A percentile compares a stretch with the other conserved stretches of the same genome.
These are phyloP conservation scores for Theobroma grandiflorum DNA, from an alignment of 441 rosid genomes.

Conservation along the genomic window DNA sequence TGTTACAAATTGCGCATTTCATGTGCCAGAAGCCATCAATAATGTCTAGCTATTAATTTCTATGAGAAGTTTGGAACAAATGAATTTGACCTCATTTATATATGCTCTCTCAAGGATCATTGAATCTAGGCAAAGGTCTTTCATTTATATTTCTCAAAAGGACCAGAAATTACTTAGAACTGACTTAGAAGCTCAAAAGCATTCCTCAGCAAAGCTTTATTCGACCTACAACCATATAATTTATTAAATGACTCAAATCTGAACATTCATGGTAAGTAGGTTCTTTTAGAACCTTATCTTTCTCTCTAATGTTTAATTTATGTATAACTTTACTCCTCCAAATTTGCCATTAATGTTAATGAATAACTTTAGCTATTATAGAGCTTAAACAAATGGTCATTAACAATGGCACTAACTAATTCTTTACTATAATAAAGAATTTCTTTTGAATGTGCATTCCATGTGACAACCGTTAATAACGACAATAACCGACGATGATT, in stretches of 20 bases:
- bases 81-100: too few species aligned
- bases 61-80: too few species aligned
- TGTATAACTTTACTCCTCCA: not conserved
- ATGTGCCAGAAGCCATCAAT: not conserved
- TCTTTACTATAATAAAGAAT: not conserved
- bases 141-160: too few species aligned
- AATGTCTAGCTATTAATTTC: not conserved
- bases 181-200: not conserved
- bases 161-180: not conserved
- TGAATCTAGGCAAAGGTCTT: too few species aligned
- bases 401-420: not conserved
- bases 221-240: not conserved
- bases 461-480: conserved; percentile 15
- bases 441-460: conserved; percentile 13
- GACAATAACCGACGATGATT: conserved; percentile 14
- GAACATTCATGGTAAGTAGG: not conserved
- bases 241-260: not conserved
- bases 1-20: not conserved
- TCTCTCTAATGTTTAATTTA: too few species aligned
- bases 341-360: too few species aligned
- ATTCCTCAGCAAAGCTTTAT: not conserved
- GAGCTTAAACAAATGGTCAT: conserved; percentile 6
- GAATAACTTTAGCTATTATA: not conserved
- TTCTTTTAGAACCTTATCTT: too few species aligned
- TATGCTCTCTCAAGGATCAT: too few species aligned